Base-by-base conservation (phyloP, 345 rosid species). In the Atalantia buxifolia region DNA sequence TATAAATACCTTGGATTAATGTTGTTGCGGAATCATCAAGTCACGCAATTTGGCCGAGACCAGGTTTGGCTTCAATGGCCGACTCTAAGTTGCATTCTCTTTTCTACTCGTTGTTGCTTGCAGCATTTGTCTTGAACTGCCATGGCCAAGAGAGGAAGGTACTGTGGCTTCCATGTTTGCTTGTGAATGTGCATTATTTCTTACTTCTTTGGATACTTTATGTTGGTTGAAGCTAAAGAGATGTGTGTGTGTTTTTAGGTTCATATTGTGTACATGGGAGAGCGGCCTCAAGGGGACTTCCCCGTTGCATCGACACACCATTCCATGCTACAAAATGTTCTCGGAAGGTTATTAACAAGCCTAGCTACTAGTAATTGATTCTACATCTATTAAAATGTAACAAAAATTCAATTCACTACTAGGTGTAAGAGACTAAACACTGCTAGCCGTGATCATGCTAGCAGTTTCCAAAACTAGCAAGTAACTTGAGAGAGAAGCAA, bases 211-310 rank as follows among this genome's bases (percentile, higher is more conserved):
- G 6, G 9, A 21, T 59, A 1, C 4, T 24, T 69, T 25, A 1
- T 48, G 7, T 73, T 31, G 19, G 21, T 30, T 25, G 2, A 6
- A 55, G 27, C 25, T 21, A 22, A 36, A 21, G 6, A 25, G 18
- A 30, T 9, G 27, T 42, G 12, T 36, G 9, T 40, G 3, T 40
- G 1, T 16, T 40, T 59, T 9, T 36, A 86, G 89, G 71, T 83
- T 67, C 80, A 84, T 68, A 69, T 87, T 67, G 83, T 87, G 5
- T 87, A 87, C 79, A 81, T 87, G 87, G 89, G 86, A 74, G 80
- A 75, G 7, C 55, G 18, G 64, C 84, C 83, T 28, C 74, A 21
- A 4, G 83, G 80, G 57, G 80, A 73, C 55, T 65, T 69, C 59
- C 56, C 77, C 7, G 70, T 63, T 45, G 53, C 55, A 18, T 22